A percentile compares a stretch with the other conserved stretches of the same genome.
These are phyloP conservation scores for Lomentospora prolificans DNA, from an alignment of 2,329 filamentous ascomycete species.

Conservation along the genomic window DNA sequence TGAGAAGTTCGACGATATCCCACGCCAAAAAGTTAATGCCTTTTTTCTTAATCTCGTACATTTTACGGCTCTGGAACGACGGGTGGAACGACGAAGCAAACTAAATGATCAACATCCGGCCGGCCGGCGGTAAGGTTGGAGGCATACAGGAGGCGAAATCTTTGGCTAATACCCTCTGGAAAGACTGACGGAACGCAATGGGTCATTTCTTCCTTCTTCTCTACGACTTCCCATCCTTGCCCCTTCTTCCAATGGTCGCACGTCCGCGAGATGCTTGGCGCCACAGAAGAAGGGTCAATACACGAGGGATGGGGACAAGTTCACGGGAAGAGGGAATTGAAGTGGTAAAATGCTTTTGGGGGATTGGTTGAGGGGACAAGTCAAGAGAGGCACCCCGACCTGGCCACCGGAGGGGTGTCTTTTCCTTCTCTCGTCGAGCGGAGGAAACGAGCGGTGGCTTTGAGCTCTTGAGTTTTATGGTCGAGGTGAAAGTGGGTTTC, in stretches of 20 bases:
- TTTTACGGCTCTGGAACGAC: conserved; percentile 4
- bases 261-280: not conserved
- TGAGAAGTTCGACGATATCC: not conserved
- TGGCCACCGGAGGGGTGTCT: not conserved
- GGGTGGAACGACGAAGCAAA: not conserved
- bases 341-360: not conserved
- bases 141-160: conserved; percentile 2
- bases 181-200: conserved; percentile 3
- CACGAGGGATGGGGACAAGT: not conserved
- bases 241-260: not conserved
- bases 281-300: not conserved
- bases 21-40: not conserved
- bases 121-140: conserved; percentile 4
- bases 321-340: not conserved
- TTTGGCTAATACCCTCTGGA: conserved; percentile 7
- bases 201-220: not conserved
- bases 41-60: not conserved
- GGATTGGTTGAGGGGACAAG: not conserved
- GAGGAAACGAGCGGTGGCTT: not conserved
- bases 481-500: conserved; percentile 1
- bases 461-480: not conserved
- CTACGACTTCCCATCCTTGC: not conserved
- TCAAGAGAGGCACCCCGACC: not conserved
- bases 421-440: not conserved
- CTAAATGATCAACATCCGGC: not conserved